Evolutionary conservation across 2,329 filamentous ascomycete genomes (phyloP).

Genomic region (Alternaria hordeiaustralica): DNA sequence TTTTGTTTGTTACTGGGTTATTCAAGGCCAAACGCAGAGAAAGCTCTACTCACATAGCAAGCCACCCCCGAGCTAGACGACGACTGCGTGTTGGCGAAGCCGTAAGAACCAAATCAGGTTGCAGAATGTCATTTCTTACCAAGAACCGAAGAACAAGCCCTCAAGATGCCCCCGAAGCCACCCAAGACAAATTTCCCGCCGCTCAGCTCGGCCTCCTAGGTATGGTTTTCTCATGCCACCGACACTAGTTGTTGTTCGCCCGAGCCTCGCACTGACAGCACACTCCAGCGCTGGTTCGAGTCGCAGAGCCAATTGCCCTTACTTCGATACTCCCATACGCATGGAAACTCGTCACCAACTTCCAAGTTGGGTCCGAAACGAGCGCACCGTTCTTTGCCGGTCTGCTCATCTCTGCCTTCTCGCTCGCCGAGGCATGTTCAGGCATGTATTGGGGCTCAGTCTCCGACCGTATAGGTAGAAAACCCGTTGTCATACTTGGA

Average conservation of each 20-base stretch:
- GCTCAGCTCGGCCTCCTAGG: constrained; percentile 84
- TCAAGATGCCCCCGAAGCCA: constrained; percentile 65
- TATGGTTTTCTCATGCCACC: constrained; percentile 52
- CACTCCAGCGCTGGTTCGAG: constrained; percentile 78
- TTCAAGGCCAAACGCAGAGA: constrained; percentile 19
- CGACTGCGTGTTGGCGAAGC: constrained; percentile 35
- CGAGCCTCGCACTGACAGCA: constrained; percentile 5
- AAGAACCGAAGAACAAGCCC: constrained; percentile 58
- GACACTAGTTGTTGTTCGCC: neutral
- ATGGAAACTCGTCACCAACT: constrained; percentile 50
- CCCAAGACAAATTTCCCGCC: constrained; percentile 73
- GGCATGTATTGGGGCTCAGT: constrained; percentile 67
- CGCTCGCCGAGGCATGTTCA: constrained; percentile 82
- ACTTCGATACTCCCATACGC: constrained; percentile 91
- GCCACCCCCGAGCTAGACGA: constrained; percentile 13
- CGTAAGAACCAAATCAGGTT: constrained; percentile 61
- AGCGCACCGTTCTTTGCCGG: constrained; percentile 85
- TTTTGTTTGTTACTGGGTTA: constrained; percentile 8
- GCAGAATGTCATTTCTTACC: constrained; percentile 66
- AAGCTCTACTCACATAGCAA: constrained; percentile 20
- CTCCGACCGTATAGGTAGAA: constrained; percentile 49
- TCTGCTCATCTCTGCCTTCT: constrained; percentile 86
- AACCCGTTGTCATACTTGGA: constrained; percentile 49
- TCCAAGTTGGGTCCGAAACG: constrained; percentile 42
- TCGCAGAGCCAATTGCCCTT: constrained; percentile 90